Base-by-base conservation (phyloP, 257 asterid genomes). In the Gynochthodes officinalis region DNA sequence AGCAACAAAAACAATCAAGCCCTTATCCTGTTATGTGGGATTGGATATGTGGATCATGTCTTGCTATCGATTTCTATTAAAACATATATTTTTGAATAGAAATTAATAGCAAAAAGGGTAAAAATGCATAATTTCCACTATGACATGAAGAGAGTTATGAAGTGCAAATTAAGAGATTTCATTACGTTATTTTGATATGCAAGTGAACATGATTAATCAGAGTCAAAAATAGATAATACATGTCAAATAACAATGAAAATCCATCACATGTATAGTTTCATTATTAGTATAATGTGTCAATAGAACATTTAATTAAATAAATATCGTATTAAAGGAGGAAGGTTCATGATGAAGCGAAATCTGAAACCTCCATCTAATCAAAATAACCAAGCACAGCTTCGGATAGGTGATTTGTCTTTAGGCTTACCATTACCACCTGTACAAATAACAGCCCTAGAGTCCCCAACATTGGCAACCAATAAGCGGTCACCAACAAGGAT, bases 391-490 rank as follows among this genome's bases (percentile, higher is more conserved):
- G 64, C 40, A 25, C 43, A 5, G 55, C 2, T n/a, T 30, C 16
- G 33, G 25, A 61, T 1, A 44, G 43, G 37, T 46, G 28, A 30
- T 33, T 30, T 8, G 46, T 58, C 64, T 71, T 79, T 42, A 68
- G 33, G 76, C 89, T 81, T 82, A 94, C 98, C 98, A 66, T 79
- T 76, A 40, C 97, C 97, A 59, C 88, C 97, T 85, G 95, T 82
- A 85, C 97, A 93, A 62, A 93, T 88, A 63, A 93, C 97, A 76
- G 96, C 98, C 76, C 98, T 85, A 11, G 98, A 93, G 76, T 93
- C 98, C 32, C 98, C 98, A 68, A 93, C 98, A 75, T 93, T 93
- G 64, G 98, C 98, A 65, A 93, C 98, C 82, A 93, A 79, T 65
- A 90, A 77, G 53, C 99, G 97, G 71, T 88, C 89, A 39, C 98